These are phyloP conservation scores for Plasmodium gonderi DNA, from an alignment of 169 alveolate genomes.

Conservation along the genomic window DNA sequence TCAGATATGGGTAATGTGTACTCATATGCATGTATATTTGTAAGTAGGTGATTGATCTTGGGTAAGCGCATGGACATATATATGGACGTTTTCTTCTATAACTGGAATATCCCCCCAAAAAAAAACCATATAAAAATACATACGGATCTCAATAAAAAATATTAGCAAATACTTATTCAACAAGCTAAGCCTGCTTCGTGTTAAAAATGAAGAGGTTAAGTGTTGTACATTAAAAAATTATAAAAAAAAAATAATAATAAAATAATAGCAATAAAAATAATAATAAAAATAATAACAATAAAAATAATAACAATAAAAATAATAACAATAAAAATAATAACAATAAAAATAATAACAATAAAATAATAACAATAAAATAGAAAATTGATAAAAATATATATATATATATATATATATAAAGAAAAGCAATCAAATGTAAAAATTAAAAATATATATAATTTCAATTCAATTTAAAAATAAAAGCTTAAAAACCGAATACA, in stretches of 20 bases:
- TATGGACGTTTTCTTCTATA: not conserved
- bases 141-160: not conserved
- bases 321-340: no score
- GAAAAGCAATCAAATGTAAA: no score
- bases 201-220: not conserved
- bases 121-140: not conserved
- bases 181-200: not conserved
- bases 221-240: not conserved
- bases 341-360: no score
- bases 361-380: no score
- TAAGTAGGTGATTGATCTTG: no score
- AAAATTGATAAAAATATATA: no score
- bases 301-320: not conserved
- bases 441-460: no score
- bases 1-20: no score
- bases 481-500: not conserved
- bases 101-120: not conserved
- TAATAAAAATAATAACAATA: not conserved
- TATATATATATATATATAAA: no score
- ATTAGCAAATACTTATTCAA: not conserved
- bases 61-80: not conserved
- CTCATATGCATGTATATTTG: no score
- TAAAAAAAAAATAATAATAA: not conserved
- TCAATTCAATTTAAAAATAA: not conserved
- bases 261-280: not conserved